Conservation (phyloP, 768 basidiomycete genomes). For the Boletales sp. region DNA sequence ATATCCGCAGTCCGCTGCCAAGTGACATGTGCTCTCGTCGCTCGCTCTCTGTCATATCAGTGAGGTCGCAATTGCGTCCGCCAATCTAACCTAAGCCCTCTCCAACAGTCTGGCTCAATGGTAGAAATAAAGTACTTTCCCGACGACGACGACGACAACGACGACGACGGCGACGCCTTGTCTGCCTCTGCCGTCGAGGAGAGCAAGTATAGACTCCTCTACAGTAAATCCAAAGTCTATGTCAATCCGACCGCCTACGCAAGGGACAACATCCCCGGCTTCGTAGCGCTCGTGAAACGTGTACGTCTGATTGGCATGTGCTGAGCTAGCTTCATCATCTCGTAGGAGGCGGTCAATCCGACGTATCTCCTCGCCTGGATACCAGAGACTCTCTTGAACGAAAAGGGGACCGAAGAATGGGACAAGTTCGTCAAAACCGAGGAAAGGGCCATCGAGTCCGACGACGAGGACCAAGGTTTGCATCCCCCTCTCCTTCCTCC, state of each 20-base stretch:
- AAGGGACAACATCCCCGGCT: conserved; percentile 92
- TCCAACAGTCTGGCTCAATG: conserved; percentile 53
- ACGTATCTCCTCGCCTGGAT: conserved; percentile 90
- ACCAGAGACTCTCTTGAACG: conserved; percentile 78
- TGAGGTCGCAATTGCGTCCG: conserved; percentile 28
- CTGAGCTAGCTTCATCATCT: conserved; percentile 7
- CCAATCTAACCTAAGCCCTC: conserved; percentile 2
- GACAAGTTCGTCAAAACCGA: conserved; percentile 88
- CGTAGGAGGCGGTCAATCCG: conserved; percentile 70
- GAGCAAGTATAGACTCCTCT: conserved; percentile 68
- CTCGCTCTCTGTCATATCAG: conserved; percentile 46
- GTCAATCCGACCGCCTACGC: conserved; percentile 91
- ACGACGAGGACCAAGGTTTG: conserved; percentile 75
- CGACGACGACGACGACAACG: conserved; percentile 12
- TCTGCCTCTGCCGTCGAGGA: conserved; percentile 42
- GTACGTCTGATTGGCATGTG: conserved; percentile 41
- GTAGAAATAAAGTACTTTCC: conserved; percentile 62
- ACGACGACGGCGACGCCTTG: conserved; percentile 11
- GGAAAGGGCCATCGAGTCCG: conserved; percentile 44
- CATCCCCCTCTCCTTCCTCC: not conserved
- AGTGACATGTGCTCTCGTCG: conserved; percentile 33
- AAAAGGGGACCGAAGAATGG: conserved; percentile 81
- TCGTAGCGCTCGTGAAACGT: conserved; percentile 86
- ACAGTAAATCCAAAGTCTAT: conserved; percentile 92
- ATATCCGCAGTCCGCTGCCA: conserved; percentile 7